Base-by-base conservation (phyloP, 257 asterid species). In the Avicennia marina region DNA sequence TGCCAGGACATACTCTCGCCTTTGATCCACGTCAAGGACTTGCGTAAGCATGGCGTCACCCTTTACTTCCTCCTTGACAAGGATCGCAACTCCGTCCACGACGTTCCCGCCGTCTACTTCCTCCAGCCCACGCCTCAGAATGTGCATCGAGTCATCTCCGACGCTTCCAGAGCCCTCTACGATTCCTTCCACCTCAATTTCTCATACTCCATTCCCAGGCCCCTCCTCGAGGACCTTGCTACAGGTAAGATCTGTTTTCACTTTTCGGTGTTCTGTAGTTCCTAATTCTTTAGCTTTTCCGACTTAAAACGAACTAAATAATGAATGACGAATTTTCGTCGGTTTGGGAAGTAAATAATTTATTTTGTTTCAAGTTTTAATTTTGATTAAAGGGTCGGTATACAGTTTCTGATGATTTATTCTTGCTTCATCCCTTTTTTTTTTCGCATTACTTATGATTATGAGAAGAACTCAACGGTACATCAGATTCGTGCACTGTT, bases 41-140 rank as follows among this genome's bases (percentile, higher is more conserved):
- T 93, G 62, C 97, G 99, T 19, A 86, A 86, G 75, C 99, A 93
- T 64, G 97, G 99, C 54, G 87, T 93, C 70, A 89, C 99, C 36
- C 89, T 89, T 27, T 89, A 86, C 75, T 89, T 89, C 78, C 94
- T 89, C 65, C 71, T 93, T 31, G 96, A 93, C 72, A 93, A 93
- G 89, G 97, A 82, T 70, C 97, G 97, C 27, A 86, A 93, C 38
- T 95, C 99, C 24, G 94, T 93, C 56, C 84, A 74, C 78, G 99
- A 86, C 63, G 99, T 86, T 55, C 99, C 99, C 22, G 97, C 96
- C 61, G 82, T 93, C 42, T 93, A 93, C 67, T 93, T 93, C 63
- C 83, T 93, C 59, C 96, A 73, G 72, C 81, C 99, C 5, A 89
- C 95, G 13, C 90, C 76, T 2, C 48, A 60, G 12, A 93, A 93